Conservation (phyloP, 2,329 filamentous ascomycete genomes). For the Penicillium hordei region DNA sequence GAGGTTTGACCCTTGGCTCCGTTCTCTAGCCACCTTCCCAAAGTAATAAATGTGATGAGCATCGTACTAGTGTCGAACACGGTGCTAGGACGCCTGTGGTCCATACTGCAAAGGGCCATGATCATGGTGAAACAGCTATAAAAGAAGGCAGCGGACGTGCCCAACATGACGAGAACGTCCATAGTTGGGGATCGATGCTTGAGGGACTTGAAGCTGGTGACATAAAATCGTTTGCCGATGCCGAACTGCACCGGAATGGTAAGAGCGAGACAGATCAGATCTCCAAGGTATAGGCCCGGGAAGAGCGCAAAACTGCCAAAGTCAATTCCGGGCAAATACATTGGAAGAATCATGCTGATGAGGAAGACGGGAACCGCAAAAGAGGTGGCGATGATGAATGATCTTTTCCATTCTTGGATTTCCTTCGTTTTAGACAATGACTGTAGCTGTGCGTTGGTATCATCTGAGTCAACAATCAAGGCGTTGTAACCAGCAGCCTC, state of each 20-base stretch:
- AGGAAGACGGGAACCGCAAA: slow-evolving; percentile 91
- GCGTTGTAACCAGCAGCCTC: slow-evolving; percentile 86
- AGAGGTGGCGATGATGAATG: slow-evolving; percentile 72
- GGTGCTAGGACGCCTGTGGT: slow-evolving; percentile 78
- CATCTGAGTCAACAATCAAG: slow-evolving; percentile 83
- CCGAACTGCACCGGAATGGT: slow-evolving; percentile 96
- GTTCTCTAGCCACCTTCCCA: slow-evolving; percentile 91
- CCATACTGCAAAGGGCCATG: slow-evolving; percentile 71
- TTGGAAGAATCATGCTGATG: slow-evolving; percentile 90
- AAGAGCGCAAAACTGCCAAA: slow-evolving; percentile 68
- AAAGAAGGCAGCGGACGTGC: slow-evolving; percentile 93
- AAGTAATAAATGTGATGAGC: slow-evolving; percentile 92
- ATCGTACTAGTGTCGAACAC: slow-evolving; percentile 98
- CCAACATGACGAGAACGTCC: slow-evolving; percentile 93
- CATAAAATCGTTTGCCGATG: slow-evolving; percentile 90
- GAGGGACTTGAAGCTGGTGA: slow-evolving; percentile 88
- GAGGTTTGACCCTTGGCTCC: slow-evolving; percentile 94
- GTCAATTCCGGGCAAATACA: slow-evolving; percentile 74
- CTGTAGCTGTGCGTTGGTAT: slow-evolving; percentile 95
- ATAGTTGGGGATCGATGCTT: slow-evolving; percentile 92
- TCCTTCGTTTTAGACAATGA: slow-evolving; percentile 95
- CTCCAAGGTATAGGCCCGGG: slow-evolving; percentile 81
- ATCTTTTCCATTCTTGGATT: slow-evolving; percentile 85
- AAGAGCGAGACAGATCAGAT: slow-evolving; percentile 76
- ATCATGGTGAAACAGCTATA: slow-evolving; percentile 88